These are phyloP conservation scores for Bacterosira constricta DNA, from an alignment of 108 stramenopile species.

Conservation along the genomic window DNA sequence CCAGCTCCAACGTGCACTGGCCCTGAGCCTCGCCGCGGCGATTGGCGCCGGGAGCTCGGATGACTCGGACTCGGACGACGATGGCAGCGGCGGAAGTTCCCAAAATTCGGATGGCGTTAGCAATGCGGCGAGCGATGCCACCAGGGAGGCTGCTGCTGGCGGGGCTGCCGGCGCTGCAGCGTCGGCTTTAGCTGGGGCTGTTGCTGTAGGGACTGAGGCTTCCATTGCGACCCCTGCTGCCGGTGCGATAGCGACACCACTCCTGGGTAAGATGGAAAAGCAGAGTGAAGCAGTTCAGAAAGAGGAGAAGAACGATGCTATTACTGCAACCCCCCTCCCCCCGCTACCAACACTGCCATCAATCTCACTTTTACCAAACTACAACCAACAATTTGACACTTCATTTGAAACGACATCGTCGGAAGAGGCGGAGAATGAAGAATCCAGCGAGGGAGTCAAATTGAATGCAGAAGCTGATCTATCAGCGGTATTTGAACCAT, in stretches of 20 bases:
- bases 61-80: constrained; percentile 26
- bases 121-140: constrained; percentile 13
- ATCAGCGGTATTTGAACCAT: constrained; percentile 61
- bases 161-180: neutral
- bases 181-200: neutral
- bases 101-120: constrained; percentile 13
- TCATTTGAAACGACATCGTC: neutral
- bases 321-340: constrained; percentile 16
- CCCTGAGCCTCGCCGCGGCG: constrained; percentile 34
- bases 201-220: neutral
- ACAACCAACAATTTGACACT: too few relatives aligned
- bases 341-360: constrained; percentile 37
- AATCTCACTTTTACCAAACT: constrained; percentile 25
- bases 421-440: neutral
- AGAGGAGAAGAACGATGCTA: neutral
- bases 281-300: neutral
- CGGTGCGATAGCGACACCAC: constrained; percentile 3
- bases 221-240: too few relatives aligned
- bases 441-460: neutral
- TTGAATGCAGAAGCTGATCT: constrained; percentile 10
- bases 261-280: neutral
- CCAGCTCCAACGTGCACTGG: constrained; percentile 37
- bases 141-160: neutral
- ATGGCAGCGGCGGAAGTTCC: too few relatives aligned
- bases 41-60: constrained; percentile 25